Evolutionary conservation across 2,329 filamentous ascomycete species (phyloP).

Genomic region (Colletotrichum eremochloae): DNA sequence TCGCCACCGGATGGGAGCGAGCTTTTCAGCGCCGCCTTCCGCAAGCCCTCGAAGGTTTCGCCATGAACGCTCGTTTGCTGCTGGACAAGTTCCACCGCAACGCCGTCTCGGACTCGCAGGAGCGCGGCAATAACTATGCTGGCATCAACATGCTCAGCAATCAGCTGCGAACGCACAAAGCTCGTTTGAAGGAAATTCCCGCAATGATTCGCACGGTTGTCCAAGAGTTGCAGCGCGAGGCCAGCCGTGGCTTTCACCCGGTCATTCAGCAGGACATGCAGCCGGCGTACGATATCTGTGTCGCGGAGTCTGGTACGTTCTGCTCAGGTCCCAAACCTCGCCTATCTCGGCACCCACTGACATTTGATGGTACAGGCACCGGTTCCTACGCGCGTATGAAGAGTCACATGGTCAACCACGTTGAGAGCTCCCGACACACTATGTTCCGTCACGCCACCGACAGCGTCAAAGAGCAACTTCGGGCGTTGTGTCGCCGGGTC

Average conservation of each 20-base stretch:
- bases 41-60: slow-evolving; percentile 20
- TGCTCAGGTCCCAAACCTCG: background rate
- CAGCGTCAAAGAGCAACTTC: slow-evolving; percentile 43
- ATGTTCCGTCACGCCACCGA: slow-evolving; percentile 44
- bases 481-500: slow-evolving; percentile 9
- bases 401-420: slow-evolving; percentile 44
- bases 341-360: background rate
- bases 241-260: slow-evolving; percentile 45
- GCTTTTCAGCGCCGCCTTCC: slow-evolving; percentile 47
- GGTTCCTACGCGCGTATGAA: slow-evolving; percentile 48
- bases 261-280: slow-evolving; percentile 44
- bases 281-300: slow-evolving; percentile 43
- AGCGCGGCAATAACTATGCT: slow-evolving; percentile 30
- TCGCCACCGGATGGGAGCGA: slow-evolving; percentile 47
- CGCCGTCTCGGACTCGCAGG: slow-evolving; percentile 28
- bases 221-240: slow-evolving; percentile 45
- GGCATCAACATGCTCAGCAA: slow-evolving; percentile 44
- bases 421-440: slow-evolving; percentile 26
- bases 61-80: slow-evolving; percentile 18
- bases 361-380: slow-evolving; percentile 24
- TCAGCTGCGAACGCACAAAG: slow-evolving; percentile 44
- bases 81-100: slow-evolving; percentile 36
- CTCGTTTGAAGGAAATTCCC: slow-evolving; percentile 40
- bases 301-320: slow-evolving; percentile 27
- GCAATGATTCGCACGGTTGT: slow-evolving; percentile 6